Percentiles rank a stretch among this genome's conserved stretches.
Conservation (phyloP, 768 basidiomycete genomes). For the Clitopilus passeckerianus region DNA sequence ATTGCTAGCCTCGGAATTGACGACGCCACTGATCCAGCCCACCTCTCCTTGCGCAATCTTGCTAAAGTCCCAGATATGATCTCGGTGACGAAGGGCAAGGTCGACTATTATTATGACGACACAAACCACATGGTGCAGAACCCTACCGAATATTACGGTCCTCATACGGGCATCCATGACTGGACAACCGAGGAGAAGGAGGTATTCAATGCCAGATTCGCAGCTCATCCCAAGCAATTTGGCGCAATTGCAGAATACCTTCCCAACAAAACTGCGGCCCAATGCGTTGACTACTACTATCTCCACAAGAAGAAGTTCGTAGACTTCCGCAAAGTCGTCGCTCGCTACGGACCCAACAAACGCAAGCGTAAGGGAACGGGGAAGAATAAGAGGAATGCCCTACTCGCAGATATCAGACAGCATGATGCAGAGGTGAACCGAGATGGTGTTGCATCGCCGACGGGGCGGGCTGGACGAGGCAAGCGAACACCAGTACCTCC, state of each 20-base stretch:
- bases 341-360: conserved; percentile 61
- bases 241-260: conserved; percentile 82
- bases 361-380: conserved; percentile 56
- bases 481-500: conserved; percentile 27
- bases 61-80: conserved; percentile 92
- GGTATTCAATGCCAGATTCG: conserved; percentile 76
- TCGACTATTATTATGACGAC: conserved; percentile 74
- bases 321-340: conserved; percentile 76
- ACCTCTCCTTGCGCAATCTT: conserved; percentile 80
- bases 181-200: conserved; percentile 87
- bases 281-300: conserved; percentile 94
- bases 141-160: conserved; percentile 73
- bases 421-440: conserved; percentile 59
- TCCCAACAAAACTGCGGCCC: conserved; percentile 78
- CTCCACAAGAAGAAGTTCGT: conserved; percentile 87
- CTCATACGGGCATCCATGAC: conserved; percentile 67
- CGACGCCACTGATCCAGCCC: conserved; percentile 87
- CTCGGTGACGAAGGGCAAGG: conserved; percentile 53
- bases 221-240: conserved; percentile 89
- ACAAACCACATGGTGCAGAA: conserved; percentile 77
- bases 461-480: conserved; percentile 34
- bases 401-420: conserved; percentile 76
- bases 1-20: conserved; percentile 91
- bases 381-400: conserved; percentile 78
- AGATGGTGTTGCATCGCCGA: conserved; percentile 28